A percentile compares a stretch with the other conserved stretches of the same genome.
Evolutionary conservation across 148 eudicot species (phyloP).

Genomic region (Cornus controversa): DNA sequence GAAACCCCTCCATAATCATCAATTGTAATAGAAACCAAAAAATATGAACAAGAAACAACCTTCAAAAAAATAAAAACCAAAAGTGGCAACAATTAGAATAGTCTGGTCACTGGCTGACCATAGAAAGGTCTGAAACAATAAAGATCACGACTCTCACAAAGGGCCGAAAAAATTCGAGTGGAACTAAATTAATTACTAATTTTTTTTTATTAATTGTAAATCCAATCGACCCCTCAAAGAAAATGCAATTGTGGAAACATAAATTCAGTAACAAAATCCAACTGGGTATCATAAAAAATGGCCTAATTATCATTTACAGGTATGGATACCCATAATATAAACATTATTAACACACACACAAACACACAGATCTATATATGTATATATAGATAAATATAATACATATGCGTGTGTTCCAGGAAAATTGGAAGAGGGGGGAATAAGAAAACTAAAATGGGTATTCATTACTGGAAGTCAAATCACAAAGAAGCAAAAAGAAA

Average conservation of each 20-base stretch:
- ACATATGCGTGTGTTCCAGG: not conserved
- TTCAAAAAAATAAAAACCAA: no score
- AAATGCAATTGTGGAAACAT: conserved; percentile 9
- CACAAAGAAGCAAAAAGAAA: not conserved
- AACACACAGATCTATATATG: not conserved
- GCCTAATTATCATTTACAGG: not conserved
- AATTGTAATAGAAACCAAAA: conserved; percentile 17
- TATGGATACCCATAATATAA: not conserved
- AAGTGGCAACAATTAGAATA: conserved; percentile 17
- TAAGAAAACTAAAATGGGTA: not conserved
- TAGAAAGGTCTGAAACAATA: not conserved
- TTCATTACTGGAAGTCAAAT: not conserved
- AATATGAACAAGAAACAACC: not conserved
- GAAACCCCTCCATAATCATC: conserved; percentile 14
- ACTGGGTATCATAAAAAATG: not conserved
- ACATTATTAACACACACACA: not conserved
- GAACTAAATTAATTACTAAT: conserved; percentile 18
- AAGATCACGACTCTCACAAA: conserved; percentile 1
- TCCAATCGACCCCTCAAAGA: conserved; percentile 3
- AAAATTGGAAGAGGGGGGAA: not conserved
- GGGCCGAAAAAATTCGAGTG: conserved; percentile 38
- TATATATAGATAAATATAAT: not conserved
- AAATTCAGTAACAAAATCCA: not conserved
- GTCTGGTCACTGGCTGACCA: not conserved
- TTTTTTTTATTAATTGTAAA: conserved; percentile 2